phyloP scores from a whole-genome alignment of 1,139 yeast species.

The Geotrichum restrictum region DNA sequence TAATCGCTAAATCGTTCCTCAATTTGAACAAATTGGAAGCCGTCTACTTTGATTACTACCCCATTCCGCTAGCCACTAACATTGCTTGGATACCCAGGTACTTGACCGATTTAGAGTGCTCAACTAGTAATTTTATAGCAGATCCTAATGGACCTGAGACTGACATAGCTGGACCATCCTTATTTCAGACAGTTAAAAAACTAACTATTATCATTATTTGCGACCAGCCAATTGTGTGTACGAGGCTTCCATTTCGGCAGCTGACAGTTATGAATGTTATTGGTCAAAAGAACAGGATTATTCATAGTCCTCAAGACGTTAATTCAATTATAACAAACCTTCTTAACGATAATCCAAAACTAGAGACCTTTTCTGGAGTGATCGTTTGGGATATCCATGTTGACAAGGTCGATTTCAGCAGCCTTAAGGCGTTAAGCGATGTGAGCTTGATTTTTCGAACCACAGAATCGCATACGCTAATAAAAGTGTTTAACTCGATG shows the following conservation, averaged over 20 bases:
- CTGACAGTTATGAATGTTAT: neutral
- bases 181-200: neutral
- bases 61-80: neutral
- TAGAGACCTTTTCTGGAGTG: neutral
- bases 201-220: neutral
- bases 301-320: neutral
- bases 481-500: neutral
- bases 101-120: constrained; percentile 4
- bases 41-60: neutral
- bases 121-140: constrained; percentile 1
- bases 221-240: neutral
- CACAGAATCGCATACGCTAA: neutral
- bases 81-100: constrained; percentile 1
- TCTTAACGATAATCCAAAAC: neutral
- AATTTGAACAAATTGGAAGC: neutral
- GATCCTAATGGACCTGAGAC: neutral
- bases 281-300: neutral
- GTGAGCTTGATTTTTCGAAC: neutral
- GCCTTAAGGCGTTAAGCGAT: neutral
- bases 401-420: neutral
- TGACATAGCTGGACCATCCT: neutral
- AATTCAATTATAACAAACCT: neutral
- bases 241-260: constrained; percentile 1
- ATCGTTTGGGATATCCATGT: constrained; percentile 3
- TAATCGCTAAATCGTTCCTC: neutral